Base-by-base conservation (phyloP, 345 rosid species). In the Arabis hirsuta region DNA sequence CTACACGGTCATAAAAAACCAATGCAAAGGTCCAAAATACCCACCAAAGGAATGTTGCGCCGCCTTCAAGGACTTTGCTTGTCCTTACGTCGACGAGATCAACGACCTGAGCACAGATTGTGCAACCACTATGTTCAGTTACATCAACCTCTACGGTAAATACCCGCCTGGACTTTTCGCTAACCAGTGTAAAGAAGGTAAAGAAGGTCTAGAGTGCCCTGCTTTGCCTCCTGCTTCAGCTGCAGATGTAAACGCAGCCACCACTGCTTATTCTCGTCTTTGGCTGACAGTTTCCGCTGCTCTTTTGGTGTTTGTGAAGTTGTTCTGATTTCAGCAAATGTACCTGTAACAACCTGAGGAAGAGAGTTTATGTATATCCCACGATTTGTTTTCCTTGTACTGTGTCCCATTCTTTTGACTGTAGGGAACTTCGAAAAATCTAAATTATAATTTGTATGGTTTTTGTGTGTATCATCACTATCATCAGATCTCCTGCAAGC, bases 101-200 rank as follows among this genome's bases (percentile, higher is more conserved):
- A 89, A 81, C 44, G 88, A 89, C 73, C 47, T 76, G 22, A 74
- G 80, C n/a, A 72, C 79, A 0, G 85, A 83, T 0, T 87, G 96
- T 8, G 69, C 96, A 20, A 54, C 82, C 12, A 83, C 79, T 20
- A 77, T 89, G 91, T 89, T 89, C 73, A 85, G 81, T 76, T 87
- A 89, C 84, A 85, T 89, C 67, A 79, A 84, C 56, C 75, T 85
- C 38, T 52, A 83, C 2, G 91, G 92, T 1, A 82, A 74, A 13
- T 88, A 89, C 71, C 92, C 92, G 0, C 81, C 88, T 10, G 96
- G 96, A 8, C 81, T 89, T 43, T 87, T 87, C 43, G 80, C 87
- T 6, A 83, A 76, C 1, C 82, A 80, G 70, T 87, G 96, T 56
- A 72, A 50, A 16, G 90, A 81, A 58, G 82, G 82, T 31, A 85